Evolutionary conservation across 768 basidiomycete genomes (phyloP), one percentile per base, ranked within the genome.

Genomic region (Boletus vermiculosoides): DNA sequence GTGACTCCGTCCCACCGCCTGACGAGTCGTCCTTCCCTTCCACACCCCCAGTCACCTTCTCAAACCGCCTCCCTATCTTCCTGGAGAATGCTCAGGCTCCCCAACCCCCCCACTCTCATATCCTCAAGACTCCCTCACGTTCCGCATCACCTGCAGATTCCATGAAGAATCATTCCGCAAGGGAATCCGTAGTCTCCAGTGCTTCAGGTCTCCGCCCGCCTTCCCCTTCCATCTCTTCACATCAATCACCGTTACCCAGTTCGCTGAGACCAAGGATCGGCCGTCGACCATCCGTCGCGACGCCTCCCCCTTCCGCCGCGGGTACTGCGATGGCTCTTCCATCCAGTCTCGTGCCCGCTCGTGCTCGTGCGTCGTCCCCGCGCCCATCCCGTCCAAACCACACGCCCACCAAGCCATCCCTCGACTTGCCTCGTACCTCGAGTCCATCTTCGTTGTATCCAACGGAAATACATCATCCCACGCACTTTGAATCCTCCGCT

Each of bases 231-330:
- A 42, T 59, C 45, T 50, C 55, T 18, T 50, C 54, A 22, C 66
- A 68, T 18, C 71, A 66, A 12, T 54, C 65, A 0, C 50, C 59
- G 22, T 16, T 42, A 18, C 55, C 75, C 39, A 70, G 67, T 36
- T 63, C 74, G 7, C 50, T 77, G 46, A 66, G 76, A 50, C 73
- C 76, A 10, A 66, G 76, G 16, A 63, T 70, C 48, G 65, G 50
- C 12, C 74, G 79, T 47, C 74, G 77, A 15, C 82, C 81, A 11
- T 79, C 80, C 11, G 77, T 80, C 58, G 75, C 76, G 20, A 72
- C 76, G 28, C 54, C 70, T 11, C 71, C 73, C 10, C 71, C 71
- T 55, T 76, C 67, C 16, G 55, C 64, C 11, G 63, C 75, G 15
- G 37, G 53, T 13, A 37, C 58, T 16, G 60, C 66, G 1, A 62